These are phyloP conservation scores for Carex scoparia DNA, from an alignment of 176 grass and related monocot species.

Conservation along the genomic window DNA sequence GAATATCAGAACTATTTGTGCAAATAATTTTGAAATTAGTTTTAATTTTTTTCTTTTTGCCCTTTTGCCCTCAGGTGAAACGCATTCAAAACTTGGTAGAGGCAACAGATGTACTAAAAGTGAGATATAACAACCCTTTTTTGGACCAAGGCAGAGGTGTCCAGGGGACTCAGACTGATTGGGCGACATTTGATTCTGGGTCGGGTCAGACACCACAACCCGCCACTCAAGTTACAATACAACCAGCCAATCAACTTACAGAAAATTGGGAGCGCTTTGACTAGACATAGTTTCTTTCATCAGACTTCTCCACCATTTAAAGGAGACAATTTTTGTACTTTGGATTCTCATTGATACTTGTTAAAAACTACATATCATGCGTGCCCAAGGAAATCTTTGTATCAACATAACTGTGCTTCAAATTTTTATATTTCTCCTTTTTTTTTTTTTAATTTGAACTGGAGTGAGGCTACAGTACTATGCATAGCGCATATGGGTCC, in stretches of 20 bases:
- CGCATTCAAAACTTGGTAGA: slow-evolving; percentile 27
- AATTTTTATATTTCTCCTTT: not conserved
- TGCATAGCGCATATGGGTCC: no score
- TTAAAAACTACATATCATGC: not conserved
- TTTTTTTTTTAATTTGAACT: not conserved
- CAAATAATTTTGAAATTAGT: not conserved
- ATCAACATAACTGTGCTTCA: not conserved
- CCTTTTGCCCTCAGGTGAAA: not conserved
- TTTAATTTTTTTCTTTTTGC: not conserved
- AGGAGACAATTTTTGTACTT: not conserved
- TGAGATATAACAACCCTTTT: slow-evolving; percentile 21
- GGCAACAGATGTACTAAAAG: slow-evolving; percentile 17
- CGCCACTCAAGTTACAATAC: not conserved
- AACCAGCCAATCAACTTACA: not conserved
- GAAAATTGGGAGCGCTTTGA: slow-evolving; percentile 28
- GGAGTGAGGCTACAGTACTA: not conserved
- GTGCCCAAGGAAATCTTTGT: not conserved
- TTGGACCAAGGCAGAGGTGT: not conserved
- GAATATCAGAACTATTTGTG: not conserved
- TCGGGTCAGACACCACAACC: not conserved
- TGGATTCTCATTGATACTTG: not conserved
- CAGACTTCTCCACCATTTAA: not conserved
- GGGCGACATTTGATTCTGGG: slow-evolving; percentile 15
- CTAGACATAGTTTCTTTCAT: slow-evolving; percentile 5
- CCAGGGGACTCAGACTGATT: slow-evolving; percentile 6